Conservation (phyloP, 306 rosid genomes). For the Pterocarpus macrocarpus region DNA sequence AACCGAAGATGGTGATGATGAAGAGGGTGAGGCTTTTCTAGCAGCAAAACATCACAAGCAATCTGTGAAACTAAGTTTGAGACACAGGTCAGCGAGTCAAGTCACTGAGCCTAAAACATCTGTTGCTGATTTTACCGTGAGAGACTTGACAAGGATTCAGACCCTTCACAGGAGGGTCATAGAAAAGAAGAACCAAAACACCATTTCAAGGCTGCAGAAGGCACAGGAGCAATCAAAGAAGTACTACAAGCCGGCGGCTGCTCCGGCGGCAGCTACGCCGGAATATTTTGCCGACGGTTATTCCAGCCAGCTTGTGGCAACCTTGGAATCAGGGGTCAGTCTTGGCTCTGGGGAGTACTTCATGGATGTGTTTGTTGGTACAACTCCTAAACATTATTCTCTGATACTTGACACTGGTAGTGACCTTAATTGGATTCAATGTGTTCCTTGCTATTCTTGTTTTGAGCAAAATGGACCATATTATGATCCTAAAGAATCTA, state of each 20-base stretch:
- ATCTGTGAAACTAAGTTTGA: constrained; percentile 72
- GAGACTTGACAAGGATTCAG: constrained; percentile 82
- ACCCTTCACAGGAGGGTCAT: constrained; percentile 73
- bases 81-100: constrained; percentile 49
- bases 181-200: constrained; percentile 88
- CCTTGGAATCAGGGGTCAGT: constrained; percentile 89
- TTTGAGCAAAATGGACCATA: constrained; percentile 87
- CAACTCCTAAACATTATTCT: constrained; percentile 91
- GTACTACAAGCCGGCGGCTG: constrained; percentile 5
- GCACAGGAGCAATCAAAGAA: constrained; percentile 38
- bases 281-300: constrained; percentile 50
- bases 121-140: constrained; percentile 58
- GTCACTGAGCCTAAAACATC: constrained; percentile 59
- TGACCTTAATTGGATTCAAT: constrained; percentile 98
- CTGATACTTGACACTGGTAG: constrained; percentile 96
- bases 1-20: constrained; percentile 34
- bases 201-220: constrained; percentile 67
- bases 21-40: constrained; percentile 23
- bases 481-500: constrained; percentile 85
- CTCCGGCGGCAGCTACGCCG: constrained; percentile 58
- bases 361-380: constrained; percentile 95
- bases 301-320: constrained; percentile 81
- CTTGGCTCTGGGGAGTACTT: constrained; percentile 98
- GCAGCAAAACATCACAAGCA: constrained; percentile 45
- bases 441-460: constrained; percentile 89